phyloP scores from a whole-genome alignment of 2,329 filamentous ascomycete species.

The Paracoccidioides brasiliensis region DNA sequence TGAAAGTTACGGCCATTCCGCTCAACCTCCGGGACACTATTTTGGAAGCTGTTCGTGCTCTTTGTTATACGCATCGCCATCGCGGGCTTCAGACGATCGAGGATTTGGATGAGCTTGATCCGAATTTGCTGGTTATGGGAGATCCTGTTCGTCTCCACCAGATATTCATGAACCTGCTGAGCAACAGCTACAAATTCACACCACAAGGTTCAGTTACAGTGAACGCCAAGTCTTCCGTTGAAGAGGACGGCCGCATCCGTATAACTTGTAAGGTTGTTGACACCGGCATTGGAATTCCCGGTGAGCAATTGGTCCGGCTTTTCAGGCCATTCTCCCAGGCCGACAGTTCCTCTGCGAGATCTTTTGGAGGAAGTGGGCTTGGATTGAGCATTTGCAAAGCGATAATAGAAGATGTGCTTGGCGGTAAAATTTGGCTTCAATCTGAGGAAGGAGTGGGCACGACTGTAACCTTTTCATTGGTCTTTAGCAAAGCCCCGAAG shows the following conservation, averaged over 20 bases:
- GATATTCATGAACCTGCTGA: slow-evolving; percentile 67
- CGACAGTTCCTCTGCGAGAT: slow-evolving; percentile 76
- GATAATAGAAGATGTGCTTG: slow-evolving; percentile 83
- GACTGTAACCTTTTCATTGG: slow-evolving; percentile 64
- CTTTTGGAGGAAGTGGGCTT: slow-evolving; percentile 83
- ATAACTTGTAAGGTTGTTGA: slow-evolving; percentile 79
- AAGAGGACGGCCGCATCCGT: slow-evolving; percentile 56
- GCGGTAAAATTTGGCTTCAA: slow-evolving; percentile 70
- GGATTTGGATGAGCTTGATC: slow-evolving; percentile 49
- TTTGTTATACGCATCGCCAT: slow-evolving; percentile 51
- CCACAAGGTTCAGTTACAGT: slow-evolving; percentile 77
- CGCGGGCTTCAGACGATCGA: slow-evolving; percentile 47
- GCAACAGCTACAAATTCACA: slow-evolving; percentile 90
- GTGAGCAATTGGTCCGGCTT: slow-evolving; percentile 62
- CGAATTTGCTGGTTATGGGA: slow-evolving; percentile 58
- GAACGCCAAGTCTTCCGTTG: slow-evolving; percentile 56
- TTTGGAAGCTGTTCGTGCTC: slow-evolving; percentile 48
- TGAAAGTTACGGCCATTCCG: slow-evolving; percentile 74
- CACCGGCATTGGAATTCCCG: slow-evolving; percentile 81
- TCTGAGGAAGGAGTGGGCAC: slow-evolving; percentile 52
- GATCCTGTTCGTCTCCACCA: slow-evolving; percentile 75
- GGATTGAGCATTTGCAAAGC: slow-evolving; percentile 91
- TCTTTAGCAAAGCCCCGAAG: slow-evolving; percentile 66
- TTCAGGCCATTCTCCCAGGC: slow-evolving; percentile 91
- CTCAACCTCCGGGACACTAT: slow-evolving; percentile 62